Percentiles rank a stretch among this genome's conserved stretches.
Evolutionary conservation across 352 stramenopile genomes (phyloP).

Genomic region (Phytophthora boehmeriae): DNA sequence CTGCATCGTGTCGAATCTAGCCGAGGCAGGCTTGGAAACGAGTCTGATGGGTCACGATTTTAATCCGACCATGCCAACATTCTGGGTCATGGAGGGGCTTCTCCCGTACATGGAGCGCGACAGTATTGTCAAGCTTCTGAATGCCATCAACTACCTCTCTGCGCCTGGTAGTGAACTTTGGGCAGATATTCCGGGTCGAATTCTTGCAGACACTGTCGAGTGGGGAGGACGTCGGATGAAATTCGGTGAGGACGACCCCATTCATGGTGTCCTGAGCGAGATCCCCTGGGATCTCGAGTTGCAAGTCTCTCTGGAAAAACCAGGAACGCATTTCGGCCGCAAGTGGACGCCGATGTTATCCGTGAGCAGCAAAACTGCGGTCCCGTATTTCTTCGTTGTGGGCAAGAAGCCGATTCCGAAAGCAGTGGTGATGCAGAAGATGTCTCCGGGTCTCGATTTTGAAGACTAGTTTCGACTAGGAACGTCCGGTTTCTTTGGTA

Average conservation of each 20-base stretch:
- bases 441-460: constrained; percentile 24
- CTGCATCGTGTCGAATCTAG: constrained; percentile 53
- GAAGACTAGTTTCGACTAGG: constrained; percentile 11
- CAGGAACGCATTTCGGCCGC: constrained; percentile 45
- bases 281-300: constrained; percentile 49
- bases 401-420: constrained; percentile 38
- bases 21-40: constrained; percentile 37
- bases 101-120: constrained; percentile 47
- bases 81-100: constrained; percentile 65
- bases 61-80: constrained; percentile 52
- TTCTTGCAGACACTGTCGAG: constrained; percentile 24
- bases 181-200: constrained; percentile 48
- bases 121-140: constrained; percentile 48
- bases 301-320: constrained; percentile 29
- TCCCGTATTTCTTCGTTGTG: constrained; percentile 32
- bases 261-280: constrained; percentile 50
- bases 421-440: constrained; percentile 31
- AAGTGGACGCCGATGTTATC: constrained; percentile 41
- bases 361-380: constrained; percentile 12
- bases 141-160: constrained; percentile 54
- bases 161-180: constrained; percentile 55
- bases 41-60: constrained; percentile 52
- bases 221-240: constrained; percentile 37
- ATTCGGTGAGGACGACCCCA: constrained; percentile 59
- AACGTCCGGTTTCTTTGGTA: neutral